Percentiles rank a stretch among this genome's conserved stretches.
Conservation (phyloP, 805 yeast species). For the Hanseniaspora taiwanica region DNA sequence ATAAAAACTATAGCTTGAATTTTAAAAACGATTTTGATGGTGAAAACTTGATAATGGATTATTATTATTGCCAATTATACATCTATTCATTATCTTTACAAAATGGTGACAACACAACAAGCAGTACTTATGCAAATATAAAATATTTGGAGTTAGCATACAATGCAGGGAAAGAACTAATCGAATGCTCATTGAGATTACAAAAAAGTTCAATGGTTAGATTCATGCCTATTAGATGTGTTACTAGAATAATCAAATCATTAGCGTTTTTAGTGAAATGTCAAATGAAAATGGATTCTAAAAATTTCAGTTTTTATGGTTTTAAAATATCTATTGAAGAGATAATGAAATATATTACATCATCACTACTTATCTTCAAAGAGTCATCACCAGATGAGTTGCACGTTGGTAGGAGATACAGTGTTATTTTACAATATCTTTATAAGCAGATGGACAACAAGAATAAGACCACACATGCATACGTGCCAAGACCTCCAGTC, state of each 20-base stretch:
- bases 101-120: constrained; percentile 24
- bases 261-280: constrained; percentile 86
- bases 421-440: constrained; percentile 61
- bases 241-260: constrained; percentile 71
- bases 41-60: neutral
- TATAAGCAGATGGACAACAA: constrained; percentile 46
- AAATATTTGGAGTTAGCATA: constrained; percentile 73
- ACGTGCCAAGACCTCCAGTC: neutral
- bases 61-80: constrained; percentile 52
- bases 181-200: constrained; percentile 47
- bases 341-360: constrained; percentile 50
- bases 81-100: constrained; percentile 69
- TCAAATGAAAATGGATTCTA: too few species aligned
- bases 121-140: constrained; percentile 9
- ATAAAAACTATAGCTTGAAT: constrained; percentile 3
- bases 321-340: constrained; percentile 60
- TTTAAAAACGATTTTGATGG: neutral
- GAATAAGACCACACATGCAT: neutral
- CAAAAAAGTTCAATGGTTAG: constrained; percentile 49
- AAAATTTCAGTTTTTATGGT: too few species aligned
- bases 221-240: constrained; percentile 89
- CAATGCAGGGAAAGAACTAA: constrained; percentile 68
- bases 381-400: constrained; percentile 85
- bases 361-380: constrained; percentile 57
- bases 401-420: constrained; percentile 69